Evolutionary conservation across 140 eudicot genomes (phyloP), one percentile per base, ranked within the genome.

Genomic region (Stevia rebaudiana): DNA sequence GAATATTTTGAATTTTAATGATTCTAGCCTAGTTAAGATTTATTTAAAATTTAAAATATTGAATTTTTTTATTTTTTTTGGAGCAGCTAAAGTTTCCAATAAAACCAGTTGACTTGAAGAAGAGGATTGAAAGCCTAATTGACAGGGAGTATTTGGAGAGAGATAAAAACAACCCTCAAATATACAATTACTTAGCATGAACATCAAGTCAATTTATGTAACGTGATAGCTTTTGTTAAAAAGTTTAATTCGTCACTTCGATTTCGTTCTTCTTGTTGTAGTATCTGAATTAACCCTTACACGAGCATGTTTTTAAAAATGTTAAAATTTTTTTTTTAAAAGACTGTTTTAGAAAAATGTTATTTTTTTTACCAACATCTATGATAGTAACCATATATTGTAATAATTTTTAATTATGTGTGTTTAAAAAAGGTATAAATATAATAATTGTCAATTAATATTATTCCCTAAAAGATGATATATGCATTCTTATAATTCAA

Each of bases 91-190:
- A 89, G 73, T 89, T 83, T 69, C 95, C 97, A 10, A 81, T 89
- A 67, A 89, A 90, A 67, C 94, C 97, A 39, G 84, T 85, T 7
- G 97, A 86, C 78, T 74, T 90, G 86, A 90, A 90, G 90, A 90
- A 90, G 69, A 78, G 97, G 83, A 86, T 90, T 15, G 97, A 86
- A 74, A 90, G 97, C 76, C 83, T 90, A 41, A 90, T 84, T 23
- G 95, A 90, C 59, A 46, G 97, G 60, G 97, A 90, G 74, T 90
- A 90, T 68, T 72, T 90, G 66, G 95, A 90, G 76, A 76, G 97
- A 25, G 97, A 90, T 89, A 86, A 79, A 72, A 86, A 68, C 66
- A 90, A 90, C 51, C 90, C 95, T 43, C 95, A 90, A 65, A 76
- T 90, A 74, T 90, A 90, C 84, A 90, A 86, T 61, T 90, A 90